These are phyloP conservation scores for Termitomyces sp. DNA, from an alignment of 768 basidiomycete species.

Conservation along the genomic window DNA sequence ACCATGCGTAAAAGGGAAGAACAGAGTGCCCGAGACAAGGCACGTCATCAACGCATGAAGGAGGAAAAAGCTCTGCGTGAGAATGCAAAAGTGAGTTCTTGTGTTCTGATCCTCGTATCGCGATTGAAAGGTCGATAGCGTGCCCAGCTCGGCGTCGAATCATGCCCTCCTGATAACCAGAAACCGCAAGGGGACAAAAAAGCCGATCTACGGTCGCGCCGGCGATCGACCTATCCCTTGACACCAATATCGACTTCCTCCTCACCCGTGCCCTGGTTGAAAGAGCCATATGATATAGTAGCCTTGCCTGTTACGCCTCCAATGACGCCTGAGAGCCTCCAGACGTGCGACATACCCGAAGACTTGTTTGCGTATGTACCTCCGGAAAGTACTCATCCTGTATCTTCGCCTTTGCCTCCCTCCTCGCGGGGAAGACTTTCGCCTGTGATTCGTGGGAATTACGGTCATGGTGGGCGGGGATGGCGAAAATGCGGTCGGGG, in stretches of 20 bases:
- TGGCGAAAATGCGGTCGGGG: slow-evolving; percentile 1
- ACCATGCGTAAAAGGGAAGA: slow-evolving; percentile 24
- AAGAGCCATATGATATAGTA: background rate
- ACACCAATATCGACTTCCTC: slow-evolving; percentile 17
- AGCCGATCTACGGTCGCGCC: background rate
- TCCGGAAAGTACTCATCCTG: background rate
- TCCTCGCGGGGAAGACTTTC: background rate
- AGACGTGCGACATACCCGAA: slow-evolving; percentile 24
- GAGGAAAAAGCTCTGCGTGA: slow-evolving; percentile 20
- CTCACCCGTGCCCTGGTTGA: slow-evolving; percentile 12
- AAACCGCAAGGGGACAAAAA: background rate
- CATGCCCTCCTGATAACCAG: background rate
- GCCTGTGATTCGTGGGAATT: background rate
- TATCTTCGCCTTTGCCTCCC: background rate
- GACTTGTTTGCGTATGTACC: slow-evolving; percentile 19
- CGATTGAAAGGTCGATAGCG: background rate
- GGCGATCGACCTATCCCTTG: slow-evolving; percentile 8
- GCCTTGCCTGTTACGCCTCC: slow-evolving; percentile 8
- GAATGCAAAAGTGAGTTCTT: background rate
- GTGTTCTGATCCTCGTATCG: background rate
- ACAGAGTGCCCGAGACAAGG: slow-evolving; percentile 33
- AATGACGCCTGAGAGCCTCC: slow-evolving; percentile 22
- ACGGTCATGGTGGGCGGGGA: background rate
- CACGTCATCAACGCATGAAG: slow-evolving; percentile 19
- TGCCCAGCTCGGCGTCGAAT: background rate